Base-by-base conservation (phyloP, 257 asterid species). In the Linaria vulgaris region DNA sequence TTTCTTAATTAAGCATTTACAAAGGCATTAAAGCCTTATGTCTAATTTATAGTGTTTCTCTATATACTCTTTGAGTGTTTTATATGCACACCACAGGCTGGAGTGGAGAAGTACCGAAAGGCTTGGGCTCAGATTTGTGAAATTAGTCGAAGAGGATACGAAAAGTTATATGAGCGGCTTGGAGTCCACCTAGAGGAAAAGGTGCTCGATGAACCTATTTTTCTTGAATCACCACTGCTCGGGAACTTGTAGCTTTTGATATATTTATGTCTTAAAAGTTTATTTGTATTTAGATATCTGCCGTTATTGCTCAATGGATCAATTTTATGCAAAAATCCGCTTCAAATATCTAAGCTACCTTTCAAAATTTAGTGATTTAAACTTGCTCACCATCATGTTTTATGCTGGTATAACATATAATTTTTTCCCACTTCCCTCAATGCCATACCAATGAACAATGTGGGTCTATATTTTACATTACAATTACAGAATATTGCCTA, bases 101-200 rank as follows among this genome's bases (percentile, higher is more conserved):
- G 99, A 59, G 94, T 66, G 46, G 87, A 85, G 70, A 85, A 69
- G 71, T 92, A 89, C 67, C 69, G 95, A 45, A 76, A 74, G 63
- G 99, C 96, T 15, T 92, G 99, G 97, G 59, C 84, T 41, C 78
- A 78, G 38, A 92, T 92, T 49, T 92, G 99, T 83, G 91, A 87
- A 72, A 82, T 87, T 61, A 92, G 99, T 74, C 82, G 96, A 63
- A 76, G 51, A 48, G 96, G 86, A 75, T 92, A 62, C 71, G 77
- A 80, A 53, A 87, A 65, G 67, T 86, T 92, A 71, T 89, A 89
- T 70, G 68, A 76, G 56, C 76, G 88, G 24, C 99, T 92, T 45
- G 94, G 88, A 63, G 86, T 92, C 69, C 72, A 73, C 63, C 75
- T 89, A 72, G 96, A 85, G 79, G 99, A 87, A 64, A 92, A 81